Evolutionary conservation across 2,329 filamentous ascomycete species (phyloP).

Genomic region (Metarhizium rileyi): DNA sequence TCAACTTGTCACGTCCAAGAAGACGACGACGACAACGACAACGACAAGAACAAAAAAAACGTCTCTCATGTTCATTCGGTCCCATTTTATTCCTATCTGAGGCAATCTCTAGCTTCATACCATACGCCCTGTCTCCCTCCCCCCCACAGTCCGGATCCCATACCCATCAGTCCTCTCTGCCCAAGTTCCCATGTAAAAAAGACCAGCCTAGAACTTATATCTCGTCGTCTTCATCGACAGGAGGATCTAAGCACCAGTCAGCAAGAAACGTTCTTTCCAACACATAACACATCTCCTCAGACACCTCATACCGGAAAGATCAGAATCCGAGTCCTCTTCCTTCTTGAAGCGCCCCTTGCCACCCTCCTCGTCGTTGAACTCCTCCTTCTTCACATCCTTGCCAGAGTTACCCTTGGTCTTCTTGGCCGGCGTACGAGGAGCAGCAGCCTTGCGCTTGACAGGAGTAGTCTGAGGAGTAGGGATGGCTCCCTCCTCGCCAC

Average conservation of each 20-base stretch:
- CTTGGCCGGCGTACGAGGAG: conserved; percentile 16
- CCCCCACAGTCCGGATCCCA: no score
- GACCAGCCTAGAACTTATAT: not conserved
- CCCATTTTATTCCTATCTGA: not conserved
- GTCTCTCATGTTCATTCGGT: no score
- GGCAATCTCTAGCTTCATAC: no score
- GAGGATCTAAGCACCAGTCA: not conserved
- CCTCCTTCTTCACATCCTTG: conserved; percentile 17
- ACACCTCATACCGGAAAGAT: conserved; percentile 16
- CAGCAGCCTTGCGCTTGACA: conserved; percentile 21
- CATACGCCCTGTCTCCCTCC: not conserved
- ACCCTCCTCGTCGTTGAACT: conserved; percentile 15
- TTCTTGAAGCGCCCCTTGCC: conserved; percentile 12
- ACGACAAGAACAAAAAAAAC: no score
- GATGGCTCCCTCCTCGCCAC: not conserved
- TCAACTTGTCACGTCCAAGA: no score
- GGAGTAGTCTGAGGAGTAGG: conserved; percentile 12
- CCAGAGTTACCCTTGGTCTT: conserved; percentile 14
- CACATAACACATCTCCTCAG: no score
- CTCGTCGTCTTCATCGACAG: not conserved
- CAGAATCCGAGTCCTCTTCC: conserved; percentile 16
- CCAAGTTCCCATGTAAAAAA: not conserved
- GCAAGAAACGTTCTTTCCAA: no score
- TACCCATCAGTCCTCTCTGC: no score
- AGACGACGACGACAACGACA: no score